phyloP scores from a whole-genome alignment of 345 rosid genomes.

The Eucalyptus erythrocorys region DNA sequence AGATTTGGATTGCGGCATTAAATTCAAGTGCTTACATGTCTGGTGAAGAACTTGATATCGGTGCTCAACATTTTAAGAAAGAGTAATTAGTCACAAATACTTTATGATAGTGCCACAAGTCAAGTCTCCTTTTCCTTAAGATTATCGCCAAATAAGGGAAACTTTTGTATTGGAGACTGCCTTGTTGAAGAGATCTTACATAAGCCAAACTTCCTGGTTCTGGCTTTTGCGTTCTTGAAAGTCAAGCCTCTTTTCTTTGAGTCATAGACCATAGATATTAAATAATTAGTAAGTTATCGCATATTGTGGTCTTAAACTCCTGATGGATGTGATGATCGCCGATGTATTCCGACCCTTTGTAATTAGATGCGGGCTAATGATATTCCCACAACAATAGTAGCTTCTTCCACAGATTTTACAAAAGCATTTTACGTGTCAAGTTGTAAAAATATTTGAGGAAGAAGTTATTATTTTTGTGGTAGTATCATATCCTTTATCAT shows the following conservation, averaged over 20 bases:
- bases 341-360: not conserved
- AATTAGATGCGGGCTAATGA: not conserved
- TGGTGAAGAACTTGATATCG: not conserved
- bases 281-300: not conserved
- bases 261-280: not conserved
- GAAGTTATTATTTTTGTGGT: not conserved
- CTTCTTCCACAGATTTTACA: not conserved
- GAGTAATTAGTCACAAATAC: not conserved
- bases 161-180: not conserved
- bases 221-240: not conserved
- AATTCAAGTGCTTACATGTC: not conserved
- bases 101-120: not conserved
- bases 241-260: not conserved
- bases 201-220: not conserved
- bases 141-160: not conserved
- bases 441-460: not conserved
- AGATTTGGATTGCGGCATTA: not conserved
- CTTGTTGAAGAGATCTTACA: not conserved
- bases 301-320: not conserved
- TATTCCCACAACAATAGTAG: not conserved
- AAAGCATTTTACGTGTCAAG: not conserved
- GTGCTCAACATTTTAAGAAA: not conserved
- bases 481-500: not conserved
- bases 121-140: not conserved
- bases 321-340: not conserved